phyloP scores from a whole-genome alignment of 768 basidiomycete genomes.

The Russula olivacea region DNA sequence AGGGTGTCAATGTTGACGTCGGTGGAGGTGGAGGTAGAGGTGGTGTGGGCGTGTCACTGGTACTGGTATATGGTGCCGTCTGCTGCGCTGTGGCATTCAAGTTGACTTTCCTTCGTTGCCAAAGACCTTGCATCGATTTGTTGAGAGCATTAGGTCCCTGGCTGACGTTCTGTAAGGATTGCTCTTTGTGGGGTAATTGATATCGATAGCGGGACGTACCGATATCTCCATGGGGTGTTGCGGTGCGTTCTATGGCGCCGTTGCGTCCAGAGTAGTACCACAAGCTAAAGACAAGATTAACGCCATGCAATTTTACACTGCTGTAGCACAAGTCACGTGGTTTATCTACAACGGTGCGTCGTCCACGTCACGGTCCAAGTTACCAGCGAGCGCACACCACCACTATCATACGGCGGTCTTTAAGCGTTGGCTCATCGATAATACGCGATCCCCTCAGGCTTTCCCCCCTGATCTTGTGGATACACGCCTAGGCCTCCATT shows the following conservation, averaged over 20 bases:
- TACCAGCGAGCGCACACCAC: no score
- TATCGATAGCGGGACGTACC: not conserved
- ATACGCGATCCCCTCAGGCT: not conserved
- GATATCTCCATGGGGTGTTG: constrained; percentile 9
- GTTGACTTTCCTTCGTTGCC: constrained; percentile 72
- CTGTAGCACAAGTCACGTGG: not conserved
- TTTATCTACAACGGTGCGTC: no score
- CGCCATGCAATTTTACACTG: not conserved
- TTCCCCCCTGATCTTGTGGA: not conserved
- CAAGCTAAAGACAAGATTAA: not conserved
- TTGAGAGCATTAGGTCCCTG: constrained; percentile 73
- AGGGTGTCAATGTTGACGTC: not conserved
- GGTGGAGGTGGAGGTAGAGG: constrained; percentile 9
- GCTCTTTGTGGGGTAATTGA: not conserved
- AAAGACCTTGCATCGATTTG: constrained; percentile 72
- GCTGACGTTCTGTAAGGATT: constrained; percentile 36
- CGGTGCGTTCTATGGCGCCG: not conserved
- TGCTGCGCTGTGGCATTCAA: constrained; percentile 41
- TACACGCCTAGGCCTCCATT: not conserved
- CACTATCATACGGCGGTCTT: not conserved
- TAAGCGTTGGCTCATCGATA: not conserved
- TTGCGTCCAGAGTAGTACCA: not conserved
- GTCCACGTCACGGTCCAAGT: no score
- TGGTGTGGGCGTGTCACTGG: constrained; percentile 19
- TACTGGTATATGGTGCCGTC: constrained; percentile 25